Evolutionary conservation across 768 basidiomycete genomes (phyloP).

Genomic region (Leccinum disarticulatum): DNA sequence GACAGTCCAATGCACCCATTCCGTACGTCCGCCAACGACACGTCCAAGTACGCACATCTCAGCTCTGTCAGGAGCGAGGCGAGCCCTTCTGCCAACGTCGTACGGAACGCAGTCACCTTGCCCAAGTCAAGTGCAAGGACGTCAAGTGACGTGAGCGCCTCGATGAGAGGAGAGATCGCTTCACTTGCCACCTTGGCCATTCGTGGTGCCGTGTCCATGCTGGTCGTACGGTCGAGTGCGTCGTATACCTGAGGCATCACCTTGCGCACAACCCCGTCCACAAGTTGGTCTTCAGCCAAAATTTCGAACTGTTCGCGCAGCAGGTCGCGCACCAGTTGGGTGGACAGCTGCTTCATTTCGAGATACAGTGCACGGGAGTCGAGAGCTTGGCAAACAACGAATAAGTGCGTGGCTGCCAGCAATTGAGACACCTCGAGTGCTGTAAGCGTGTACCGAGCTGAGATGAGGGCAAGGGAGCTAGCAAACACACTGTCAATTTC

Average conservation of each 20-base stretch:
- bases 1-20: slow-evolving; percentile 6
- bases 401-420: slow-evolving; percentile 73
- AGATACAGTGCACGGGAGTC: slow-evolving; percentile 76
- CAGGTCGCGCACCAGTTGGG: slow-evolving; percentile 22
- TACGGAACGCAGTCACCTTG: slow-evolving; percentile 26
- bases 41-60: slow-evolving; percentile 30
- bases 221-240: slow-evolving; percentile 62
- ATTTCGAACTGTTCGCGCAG: slow-evolving; percentile 14
- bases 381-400: slow-evolving; percentile 77
- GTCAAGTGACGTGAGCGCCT: slow-evolving; percentile 31
- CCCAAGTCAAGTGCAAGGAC: slow-evolving; percentile 17
- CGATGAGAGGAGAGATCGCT: slow-evolving; percentile 60
- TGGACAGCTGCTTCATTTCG: slow-evolving; percentile 49
- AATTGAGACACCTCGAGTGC: slow-evolving; percentile 78
- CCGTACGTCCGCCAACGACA: slow-evolving; percentile 22
- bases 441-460: slow-evolving; percentile 75
- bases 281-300: slow-evolving; percentile 9
- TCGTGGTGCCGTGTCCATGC: slow-evolving; percentile 67
- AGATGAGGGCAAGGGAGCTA: slow-evolving; percentile 82
- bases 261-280: slow-evolving; percentile 24
- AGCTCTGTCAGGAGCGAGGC: slow-evolving; percentile 27
- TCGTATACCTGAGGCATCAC: slow-evolving; percentile 44
- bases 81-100: slow-evolving; percentile 16
- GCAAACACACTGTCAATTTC: neutral
- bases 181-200: slow-evolving; percentile 73